Evolutionary conservation across 2,329 filamentous ascomycete species (phyloP).

Genomic region (Colletotrichum liaoningense): DNA sequence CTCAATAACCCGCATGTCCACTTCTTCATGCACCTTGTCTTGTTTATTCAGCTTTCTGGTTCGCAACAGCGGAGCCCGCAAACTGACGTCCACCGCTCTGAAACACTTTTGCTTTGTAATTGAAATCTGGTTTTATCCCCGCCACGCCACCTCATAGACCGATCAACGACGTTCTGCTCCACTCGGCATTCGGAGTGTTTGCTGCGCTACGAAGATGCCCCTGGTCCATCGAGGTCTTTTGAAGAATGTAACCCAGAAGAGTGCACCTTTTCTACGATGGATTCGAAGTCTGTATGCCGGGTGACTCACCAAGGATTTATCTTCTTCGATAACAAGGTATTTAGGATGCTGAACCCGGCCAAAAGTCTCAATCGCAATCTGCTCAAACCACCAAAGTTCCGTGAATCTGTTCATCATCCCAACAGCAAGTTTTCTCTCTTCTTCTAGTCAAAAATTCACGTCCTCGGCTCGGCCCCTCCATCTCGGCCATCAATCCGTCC

Average conservation of each 20-base stretch:
- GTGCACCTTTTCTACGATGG: not conserved
- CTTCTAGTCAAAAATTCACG: not conserved
- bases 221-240: not conserved
- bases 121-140: not conserved
- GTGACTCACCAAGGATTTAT: not conserved
- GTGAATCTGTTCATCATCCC: not conserved
- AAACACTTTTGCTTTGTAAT: not conserved
- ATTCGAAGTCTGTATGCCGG: too few relatives aligned
- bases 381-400: not conserved
- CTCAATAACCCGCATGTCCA: not conserved
- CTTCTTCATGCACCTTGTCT: not conserved
- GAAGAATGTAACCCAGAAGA: not conserved
- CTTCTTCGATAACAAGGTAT: too few relatives aligned
- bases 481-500: not conserved
- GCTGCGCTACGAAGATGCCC: too few relatives aligned
- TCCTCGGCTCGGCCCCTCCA: not conserved
- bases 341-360: too few relatives aligned
- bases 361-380: not conserved
- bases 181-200: not conserved
- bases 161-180: not conserved
- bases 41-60: not conserved
- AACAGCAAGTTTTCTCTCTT: not conserved
- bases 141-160: not conserved
- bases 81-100: not conserved
- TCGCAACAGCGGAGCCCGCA: not conserved